phyloP scores from a whole-genome alignment of 768 basidiomycete species.

The Pleurotus ostreatus region DNA sequence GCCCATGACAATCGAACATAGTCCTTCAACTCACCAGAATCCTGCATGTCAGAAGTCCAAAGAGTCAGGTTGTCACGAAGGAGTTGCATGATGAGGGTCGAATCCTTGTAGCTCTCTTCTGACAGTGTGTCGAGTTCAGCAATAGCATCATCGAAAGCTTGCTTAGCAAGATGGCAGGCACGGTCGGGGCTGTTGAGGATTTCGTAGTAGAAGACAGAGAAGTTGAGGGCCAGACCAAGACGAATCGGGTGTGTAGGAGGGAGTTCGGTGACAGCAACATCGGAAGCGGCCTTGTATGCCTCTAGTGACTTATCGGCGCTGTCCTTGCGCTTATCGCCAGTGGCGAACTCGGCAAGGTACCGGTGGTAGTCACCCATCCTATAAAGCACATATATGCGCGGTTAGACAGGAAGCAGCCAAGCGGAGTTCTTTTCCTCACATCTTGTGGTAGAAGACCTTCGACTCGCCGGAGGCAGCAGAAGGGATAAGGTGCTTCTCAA shows the following conservation, averaged over 20 bases:
- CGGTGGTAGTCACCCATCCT: conserved; percentile 92
- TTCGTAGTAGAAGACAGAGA: conserved; percentile 99
- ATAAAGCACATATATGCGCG: conserved; percentile 11
- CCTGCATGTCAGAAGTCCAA: conserved; percentile 99
- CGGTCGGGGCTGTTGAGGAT: conserved; percentile 98
- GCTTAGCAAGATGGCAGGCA: conserved; percentile 98
- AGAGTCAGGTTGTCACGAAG: conserved; percentile 96
- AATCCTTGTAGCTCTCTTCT: conserved; percentile 99
- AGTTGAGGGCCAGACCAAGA: conserved; percentile 97
- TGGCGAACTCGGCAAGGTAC: conserved; percentile 95
- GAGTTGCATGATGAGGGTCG: conserved; percentile 95
- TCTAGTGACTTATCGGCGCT: conserved; percentile 96
- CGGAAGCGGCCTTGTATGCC: conserved; percentile 96
- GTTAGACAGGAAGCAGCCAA: background rate
- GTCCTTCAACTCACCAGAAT: conserved; percentile 56
- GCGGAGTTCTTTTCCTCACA: conserved; percentile 39
- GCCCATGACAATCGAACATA: conserved; percentile 1
- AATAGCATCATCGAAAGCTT: conserved; percentile 98
- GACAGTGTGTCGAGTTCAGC: conserved; percentile 98
- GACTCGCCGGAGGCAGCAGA: conserved; percentile 72
- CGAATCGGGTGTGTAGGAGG: conserved; percentile 97
- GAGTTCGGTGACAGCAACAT: conserved; percentile 94
- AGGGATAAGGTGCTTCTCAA: conserved; percentile 47
- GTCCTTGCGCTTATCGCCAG: conserved; percentile 95
- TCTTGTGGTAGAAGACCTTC: conserved; percentile 88